Base-by-base conservation (phyloP, 2,329 filamentous ascomycete species). In the Aspergillus ustus region DNA sequence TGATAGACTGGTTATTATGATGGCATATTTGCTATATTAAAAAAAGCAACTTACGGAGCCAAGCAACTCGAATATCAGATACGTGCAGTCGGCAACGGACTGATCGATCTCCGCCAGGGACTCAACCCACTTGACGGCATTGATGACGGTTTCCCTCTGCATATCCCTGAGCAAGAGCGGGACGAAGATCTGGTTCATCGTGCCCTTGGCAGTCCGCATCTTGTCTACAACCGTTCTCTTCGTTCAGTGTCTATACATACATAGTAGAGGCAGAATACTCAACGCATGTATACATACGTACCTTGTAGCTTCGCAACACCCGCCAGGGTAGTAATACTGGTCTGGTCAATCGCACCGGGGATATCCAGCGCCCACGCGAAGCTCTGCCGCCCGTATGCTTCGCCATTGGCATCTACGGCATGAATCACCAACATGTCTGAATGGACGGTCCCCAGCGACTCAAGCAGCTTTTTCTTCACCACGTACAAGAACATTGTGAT, bases 331-430 rank as follows among this genome's bases (percentile, higher is more conserved):
- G 20, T 65, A n/a, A 60, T 44, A 25, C 25, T 57, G 4, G 61
- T 62, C 29, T 62, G 52, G 44, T 65, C 61, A 45, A 65, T 34
- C 2, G 55, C 61, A 2, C 61, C 63, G 3, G 61, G 58, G 3
- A 63, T 60, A 48, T 60, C 37, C 58, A 65, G 48, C n/a, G 61
- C 63, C 61, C 61, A 65, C 20, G 50, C 34, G 72, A 88, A 88
- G 50, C 79, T 77, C 0, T 76, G 76, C 81, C 80, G 0, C 72
- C 69, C 46, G 68, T 80, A 63, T 70, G 83, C 84, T 77, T 85
- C 86, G 45, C 78, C 80, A 34, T 69, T 80, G 46, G 72, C 75
- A 66, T 85, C 61, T 9, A 60, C 62, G 1, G 40, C 63, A 55
- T 63, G 63, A 2, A 65, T 55, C 8, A 63, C 29, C 15, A 63